Base-by-base conservation (phyloP, 75 land plant genomes). In the Isoetes taiwanensis region DNA sequence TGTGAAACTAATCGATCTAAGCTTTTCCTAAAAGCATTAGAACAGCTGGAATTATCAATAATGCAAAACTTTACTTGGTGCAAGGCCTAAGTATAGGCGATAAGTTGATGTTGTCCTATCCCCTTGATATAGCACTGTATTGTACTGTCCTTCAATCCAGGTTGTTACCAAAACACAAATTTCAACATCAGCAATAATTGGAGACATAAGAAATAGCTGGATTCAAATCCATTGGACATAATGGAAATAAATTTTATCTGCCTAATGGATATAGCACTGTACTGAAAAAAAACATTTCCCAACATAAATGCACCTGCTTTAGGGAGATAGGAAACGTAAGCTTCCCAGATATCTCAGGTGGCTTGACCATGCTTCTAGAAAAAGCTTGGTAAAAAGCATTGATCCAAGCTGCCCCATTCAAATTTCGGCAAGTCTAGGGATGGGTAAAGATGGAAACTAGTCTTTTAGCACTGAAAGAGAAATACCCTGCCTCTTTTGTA, bases 111-210 rank as follows among this genome's bases (percentile, higher is more conserved):
- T 81, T 12, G 74, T 76, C 57, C 90, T 68, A 21, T 88, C 90
- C 56, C 95, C 63, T 72, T 76, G 59, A 88, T 85, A 57, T 75
- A 88, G 64, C 95, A 88, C 52, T 85, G 95, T 14, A 88, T 73
- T 19, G 83, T 79, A 35, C 60, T 27, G 19, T 76, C 95, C 27
- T 78, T 66, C 25, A 85, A 80, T 25, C 80, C 95, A 52, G 90
- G 95, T 90, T 88, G 84, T 73, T 70, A 46, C 75, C 70, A 46
- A 58, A 33, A 21, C 5, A 34, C n/a, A 55, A 30, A n/a, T 16
- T 27, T 4, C 27, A 54, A 16, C 27, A 4, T 16, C 3, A 27
- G 56, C n/a, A 12, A 11, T 26, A n/a, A n/a, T n/a, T n/a, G n/a
- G n/a, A n/a, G n/a, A n/a, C n/a, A n/a, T n/a, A n/a, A n/a, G n/a